Conservation (phyloP, 495 filamentous ascomycete genomes). For the Neurospora sp. region DNA sequence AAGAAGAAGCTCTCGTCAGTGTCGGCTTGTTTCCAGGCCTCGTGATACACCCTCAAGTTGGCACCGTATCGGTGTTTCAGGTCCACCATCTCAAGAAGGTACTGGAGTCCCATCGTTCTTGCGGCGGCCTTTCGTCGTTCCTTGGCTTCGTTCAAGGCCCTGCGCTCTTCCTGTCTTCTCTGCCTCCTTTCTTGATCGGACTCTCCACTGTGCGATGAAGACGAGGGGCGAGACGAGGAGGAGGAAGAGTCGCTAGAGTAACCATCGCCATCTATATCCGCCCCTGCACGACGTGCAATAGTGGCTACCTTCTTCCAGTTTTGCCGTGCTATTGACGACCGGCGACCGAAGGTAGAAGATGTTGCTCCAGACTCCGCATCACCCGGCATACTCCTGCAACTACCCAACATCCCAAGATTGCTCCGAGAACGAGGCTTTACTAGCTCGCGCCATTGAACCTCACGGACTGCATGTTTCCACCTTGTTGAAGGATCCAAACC, state of each 20-base stretch:
- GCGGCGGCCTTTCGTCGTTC: constrained; percentile 43
- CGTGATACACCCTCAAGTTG: constrained; percentile 76
- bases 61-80: constrained; percentile 78
- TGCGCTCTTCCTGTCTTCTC: constrained; percentile 21
- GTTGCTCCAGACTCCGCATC: neutral
- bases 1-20: constrained; percentile 89
- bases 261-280: constrained; percentile 42
- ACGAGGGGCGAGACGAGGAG: constrained; percentile 5
- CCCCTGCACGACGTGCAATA: constrained; percentile 61
- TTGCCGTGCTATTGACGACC: constrained; percentile 37
- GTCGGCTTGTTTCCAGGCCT: constrained; percentile 64
- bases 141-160: constrained; percentile 35
- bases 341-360: constrained; percentile 1
- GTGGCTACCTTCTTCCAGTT: constrained; percentile 67
- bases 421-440: constrained; percentile 36
- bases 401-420: constrained; percentile 1
- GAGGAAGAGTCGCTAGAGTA: constrained; percentile 5
- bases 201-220: constrained; percentile 18
- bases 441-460: constrained; percentile 50
- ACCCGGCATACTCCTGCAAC: neutral
- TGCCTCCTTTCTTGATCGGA: constrained; percentile 24
- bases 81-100: constrained; percentile 93
- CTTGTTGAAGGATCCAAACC: constrained; percentile 55
- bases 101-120: constrained; percentile 77
- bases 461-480: constrained; percentile 58